Conservation (phyloP, 306 rosid genomes). For the Quercus glauca region DNA sequence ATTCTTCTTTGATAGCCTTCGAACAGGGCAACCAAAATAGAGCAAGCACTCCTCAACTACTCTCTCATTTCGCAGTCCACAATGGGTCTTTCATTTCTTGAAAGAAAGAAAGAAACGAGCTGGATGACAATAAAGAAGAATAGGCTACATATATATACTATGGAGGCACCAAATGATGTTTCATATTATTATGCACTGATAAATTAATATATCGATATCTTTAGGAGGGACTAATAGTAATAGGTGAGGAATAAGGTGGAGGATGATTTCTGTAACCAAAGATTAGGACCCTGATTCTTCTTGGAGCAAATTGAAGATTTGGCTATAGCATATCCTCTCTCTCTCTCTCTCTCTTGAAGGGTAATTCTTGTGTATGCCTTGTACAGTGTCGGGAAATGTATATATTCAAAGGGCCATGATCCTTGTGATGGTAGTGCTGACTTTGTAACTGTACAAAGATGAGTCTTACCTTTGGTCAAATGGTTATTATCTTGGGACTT, state of each 20-base stretch:
- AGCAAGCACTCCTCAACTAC: slow-evolving; percentile 24
- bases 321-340: background rate
- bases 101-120: background rate
- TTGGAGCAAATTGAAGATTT: too few species aligned
- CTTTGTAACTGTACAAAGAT: too few species aligned
- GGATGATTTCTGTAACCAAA: slow-evolving; percentile 33
- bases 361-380: too few species aligned
- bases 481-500: too few species aligned
- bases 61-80: slow-evolving; percentile 44
- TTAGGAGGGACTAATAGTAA: slow-evolving; percentile 12
- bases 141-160: background rate
- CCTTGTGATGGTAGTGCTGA: too few species aligned
- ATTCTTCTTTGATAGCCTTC: slow-evolving; percentile 49
- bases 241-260: slow-evolving; percentile 27
- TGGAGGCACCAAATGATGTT: background rate
- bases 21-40: slow-evolving; percentile 54
- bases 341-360: too few species aligned
- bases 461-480: too few species aligned
- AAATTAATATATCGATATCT: background rate
- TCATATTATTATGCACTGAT: background rate
- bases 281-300: background rate
- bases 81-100: slow-evolving; percentile 53
- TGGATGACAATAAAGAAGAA: background rate
- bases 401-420: too few species aligned
- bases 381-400: too few species aligned